Evolutionary conservation across 2,329 filamentous ascomycete genomes (phyloP).

Genomic region (Xylariaceae sp.): DNA sequence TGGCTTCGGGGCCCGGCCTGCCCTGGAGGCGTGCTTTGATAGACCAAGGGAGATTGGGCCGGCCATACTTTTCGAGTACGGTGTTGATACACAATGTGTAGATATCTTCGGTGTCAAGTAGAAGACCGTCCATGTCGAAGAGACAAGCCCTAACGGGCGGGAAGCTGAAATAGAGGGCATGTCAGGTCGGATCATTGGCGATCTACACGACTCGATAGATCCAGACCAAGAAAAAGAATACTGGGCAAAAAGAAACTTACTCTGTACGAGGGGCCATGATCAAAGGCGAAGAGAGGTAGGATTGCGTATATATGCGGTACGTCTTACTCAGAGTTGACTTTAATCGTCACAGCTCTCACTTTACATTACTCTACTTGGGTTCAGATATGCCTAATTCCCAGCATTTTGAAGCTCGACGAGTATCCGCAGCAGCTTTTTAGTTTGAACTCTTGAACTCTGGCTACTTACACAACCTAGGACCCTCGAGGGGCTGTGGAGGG

Average conservation of each 20-base stretch:
- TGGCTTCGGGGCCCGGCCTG: constrained; percentile 59
- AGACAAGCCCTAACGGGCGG: constrained; percentile 87
- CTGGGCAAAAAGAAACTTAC: constrained; percentile 36
- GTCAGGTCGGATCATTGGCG: constrained; percentile 27
- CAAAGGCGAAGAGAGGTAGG: neutral
- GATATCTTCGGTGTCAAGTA: constrained; percentile 89
- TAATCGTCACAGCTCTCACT: too few species aligned
- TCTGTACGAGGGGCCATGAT: constrained; percentile 53
- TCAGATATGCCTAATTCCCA: too few species aligned
- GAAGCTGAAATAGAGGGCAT: constrained; percentile 56
- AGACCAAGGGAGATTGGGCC: constrained; percentile 82
- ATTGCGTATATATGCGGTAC: neutral
- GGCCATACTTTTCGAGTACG: constrained; percentile 76
- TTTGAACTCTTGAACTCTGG: too few species aligned
- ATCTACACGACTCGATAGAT: neutral
- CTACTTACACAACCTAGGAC: too few species aligned
- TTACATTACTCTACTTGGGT: too few species aligned
- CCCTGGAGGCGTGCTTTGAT: constrained; percentile 86
- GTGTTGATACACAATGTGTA: constrained; percentile 86
- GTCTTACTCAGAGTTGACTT: too few species aligned
- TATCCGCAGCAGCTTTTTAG: too few species aligned
- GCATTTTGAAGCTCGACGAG: too few species aligned
- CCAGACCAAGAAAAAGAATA: neutral
- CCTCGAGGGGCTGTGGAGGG: too few species aligned
- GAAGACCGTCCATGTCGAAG: constrained; percentile 98